A percentile compares a stretch with the other conserved stretches of the same genome.
phyloP scores from a whole-genome alignment of 257 asterid genomes.

The Solanum lignicaule region DNA sequence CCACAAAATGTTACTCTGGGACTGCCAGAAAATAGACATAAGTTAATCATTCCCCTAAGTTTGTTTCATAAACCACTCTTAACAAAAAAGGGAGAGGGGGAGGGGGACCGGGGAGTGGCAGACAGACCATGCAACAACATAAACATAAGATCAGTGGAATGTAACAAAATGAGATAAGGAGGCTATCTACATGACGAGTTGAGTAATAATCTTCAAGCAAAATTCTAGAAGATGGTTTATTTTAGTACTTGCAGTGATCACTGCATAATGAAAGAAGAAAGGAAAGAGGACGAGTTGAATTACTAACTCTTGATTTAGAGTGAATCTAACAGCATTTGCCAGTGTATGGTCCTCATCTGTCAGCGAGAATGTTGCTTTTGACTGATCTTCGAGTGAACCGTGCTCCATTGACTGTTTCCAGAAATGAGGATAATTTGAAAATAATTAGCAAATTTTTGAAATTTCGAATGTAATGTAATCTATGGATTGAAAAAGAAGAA shows the following conservation, averaged over 20 bases:
- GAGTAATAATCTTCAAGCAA: background rate
- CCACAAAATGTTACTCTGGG: slow-evolving; percentile 77
- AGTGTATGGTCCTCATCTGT: slow-evolving; percentile 85
- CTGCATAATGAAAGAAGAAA: background rate
- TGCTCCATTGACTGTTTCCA: slow-evolving; percentile 51
- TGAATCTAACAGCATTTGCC: slow-evolving; percentile 66
- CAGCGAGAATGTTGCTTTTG: slow-evolving; percentile 69
- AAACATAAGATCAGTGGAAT: background rate
- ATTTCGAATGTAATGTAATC: background rate
- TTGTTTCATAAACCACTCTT: background rate
- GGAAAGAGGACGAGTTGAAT: background rate
- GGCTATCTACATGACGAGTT: background rate
- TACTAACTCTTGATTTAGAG: slow-evolving; percentile 86
- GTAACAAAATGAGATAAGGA: background rate
- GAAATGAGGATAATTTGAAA: background rate
- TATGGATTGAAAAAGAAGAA: background rate
- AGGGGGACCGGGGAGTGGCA: background rate
- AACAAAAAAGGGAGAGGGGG: background rate
- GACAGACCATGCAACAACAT: background rate
- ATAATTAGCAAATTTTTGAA: background rate
- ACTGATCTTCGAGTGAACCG: slow-evolving; percentile 48
- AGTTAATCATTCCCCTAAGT: background rate
- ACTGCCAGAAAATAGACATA: slow-evolving; percentile 32
- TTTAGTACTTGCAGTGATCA: background rate
- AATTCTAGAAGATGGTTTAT: no score